Conservation (phyloP, 1,139 yeast species). For the Hemisphaericaspora subhashii region DNA sequence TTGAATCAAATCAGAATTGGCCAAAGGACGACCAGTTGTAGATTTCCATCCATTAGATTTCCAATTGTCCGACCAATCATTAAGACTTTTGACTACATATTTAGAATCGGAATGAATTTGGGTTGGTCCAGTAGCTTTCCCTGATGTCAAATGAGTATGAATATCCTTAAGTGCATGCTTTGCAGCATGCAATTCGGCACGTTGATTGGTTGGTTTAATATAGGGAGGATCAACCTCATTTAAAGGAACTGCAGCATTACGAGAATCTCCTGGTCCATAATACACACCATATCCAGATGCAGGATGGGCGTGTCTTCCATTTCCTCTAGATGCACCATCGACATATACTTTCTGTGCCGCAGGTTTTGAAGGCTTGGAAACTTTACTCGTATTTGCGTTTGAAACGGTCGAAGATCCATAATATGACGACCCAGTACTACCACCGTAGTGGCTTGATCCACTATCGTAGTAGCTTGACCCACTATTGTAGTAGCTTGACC, state of each 20-base stretch:
- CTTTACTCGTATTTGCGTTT: background rate
- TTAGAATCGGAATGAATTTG: constrained; percentile 56
- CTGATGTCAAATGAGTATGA: constrained; percentile 17
- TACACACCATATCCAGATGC: constrained; percentile 69
- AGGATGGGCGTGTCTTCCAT: constrained; percentile 51
- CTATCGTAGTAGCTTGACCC: background rate
- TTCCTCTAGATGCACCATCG: constrained; percentile 69
- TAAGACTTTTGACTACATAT: constrained; percentile 50
- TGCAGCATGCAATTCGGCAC: constrained; percentile 77
- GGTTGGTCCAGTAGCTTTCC: constrained; percentile 19
- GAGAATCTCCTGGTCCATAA: constrained; percentile 55
- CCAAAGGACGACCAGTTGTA: constrained; percentile 43
- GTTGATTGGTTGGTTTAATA: constrained; percentile 64
- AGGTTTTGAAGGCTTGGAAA: background rate
- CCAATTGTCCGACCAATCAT: constrained; percentile 57
- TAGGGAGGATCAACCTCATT: constrained; percentile 21
- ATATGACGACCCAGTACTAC: background rate
- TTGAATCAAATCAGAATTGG: constrained; percentile 52
- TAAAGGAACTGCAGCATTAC: constrained; percentile 56
- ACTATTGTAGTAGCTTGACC: background rate
- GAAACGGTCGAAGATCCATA: background rate
- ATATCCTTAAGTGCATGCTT: constrained; percentile 51
- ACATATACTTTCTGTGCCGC: constrained; percentile 42
- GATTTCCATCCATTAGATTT: constrained; percentile 52
- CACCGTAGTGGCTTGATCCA: background rate